A percentile compares a stretch with the other conserved stretches of the same genome.
phyloP scores from a whole-genome alignment of 257 asterid species.

The Verbena officinalis region DNA sequence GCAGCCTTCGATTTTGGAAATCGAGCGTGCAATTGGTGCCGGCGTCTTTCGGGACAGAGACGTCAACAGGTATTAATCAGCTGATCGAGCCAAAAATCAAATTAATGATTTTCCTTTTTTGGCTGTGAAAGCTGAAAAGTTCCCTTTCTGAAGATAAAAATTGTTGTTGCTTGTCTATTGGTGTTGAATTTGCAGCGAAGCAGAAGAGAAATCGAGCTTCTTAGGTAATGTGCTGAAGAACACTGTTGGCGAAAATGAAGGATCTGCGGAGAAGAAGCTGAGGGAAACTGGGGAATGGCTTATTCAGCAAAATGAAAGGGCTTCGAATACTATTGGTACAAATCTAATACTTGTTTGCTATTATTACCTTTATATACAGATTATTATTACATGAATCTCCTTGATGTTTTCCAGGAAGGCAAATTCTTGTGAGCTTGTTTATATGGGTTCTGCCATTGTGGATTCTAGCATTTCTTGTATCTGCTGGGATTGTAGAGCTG shows the following conservation, averaged over 20 bases:
- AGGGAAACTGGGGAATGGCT: constrained; percentile 86
- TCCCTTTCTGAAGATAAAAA: neutral
- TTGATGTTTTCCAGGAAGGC: constrained; percentile 53
- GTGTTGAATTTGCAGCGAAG: constrained; percentile 36
- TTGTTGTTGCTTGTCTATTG: too few relatives aligned
- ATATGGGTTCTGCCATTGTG: constrained; percentile 68
- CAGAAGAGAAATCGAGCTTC: constrained; percentile 37
- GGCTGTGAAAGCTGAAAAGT: neutral
- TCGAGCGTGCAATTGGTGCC: constrained; percentile 82
- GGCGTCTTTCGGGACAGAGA: constrained; percentile 68
- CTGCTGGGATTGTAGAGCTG: constrained; percentile 57
- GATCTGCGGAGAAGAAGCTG: constrained; percentile 68
- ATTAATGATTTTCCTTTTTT: neutral
- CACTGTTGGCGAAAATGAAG: constrained; percentile 59
- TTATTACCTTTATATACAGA: neutral
- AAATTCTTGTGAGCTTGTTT: constrained; percentile 49
- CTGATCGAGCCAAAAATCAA: neutral
- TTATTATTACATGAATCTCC: too few relatives aligned
- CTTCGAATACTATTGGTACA: constrained; percentile 55
- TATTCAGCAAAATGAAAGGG: constrained; percentile 42
- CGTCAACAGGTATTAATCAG: constrained; percentile 44
- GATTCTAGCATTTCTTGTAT: constrained; percentile 59
- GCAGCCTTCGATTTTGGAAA: constrained; percentile 62
- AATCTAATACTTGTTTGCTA: neutral
- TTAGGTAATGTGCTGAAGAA: constrained; percentile 49